These are phyloP conservation scores for Sporisorium iseilematis-ciliati DNA, from an alignment of 1,284 basidiomycete genomes.

Conservation along the genomic window DNA sequence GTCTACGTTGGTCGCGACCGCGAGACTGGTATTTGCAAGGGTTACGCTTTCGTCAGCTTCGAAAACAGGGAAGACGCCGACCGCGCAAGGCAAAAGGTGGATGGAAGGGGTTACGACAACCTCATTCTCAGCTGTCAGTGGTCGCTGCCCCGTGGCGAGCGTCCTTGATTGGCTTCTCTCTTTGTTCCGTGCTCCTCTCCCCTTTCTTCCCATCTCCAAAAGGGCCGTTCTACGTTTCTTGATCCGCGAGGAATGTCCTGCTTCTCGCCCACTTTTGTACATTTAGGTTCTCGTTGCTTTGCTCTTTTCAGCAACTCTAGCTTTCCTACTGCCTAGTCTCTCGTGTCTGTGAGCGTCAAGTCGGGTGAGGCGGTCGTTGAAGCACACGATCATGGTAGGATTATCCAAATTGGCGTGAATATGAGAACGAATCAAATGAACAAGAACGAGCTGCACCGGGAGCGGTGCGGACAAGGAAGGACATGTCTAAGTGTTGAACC, in stretches of 20 bases:
- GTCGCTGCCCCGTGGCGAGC: slow-evolving; percentile 73
- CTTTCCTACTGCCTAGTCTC: slow-evolving; percentile 10
- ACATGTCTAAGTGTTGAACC: slow-evolving; percentile 42
- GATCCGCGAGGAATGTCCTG: neutral
- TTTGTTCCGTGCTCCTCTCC: neutral
- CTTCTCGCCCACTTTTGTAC: slow-evolving; percentile 28
- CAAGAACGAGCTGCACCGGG: neutral
- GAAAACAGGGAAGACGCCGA: slow-evolving; percentile 85
- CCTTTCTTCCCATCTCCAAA: slow-evolving; percentile 3
- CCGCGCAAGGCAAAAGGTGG: slow-evolving; percentile 89
- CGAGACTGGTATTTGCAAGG: slow-evolving; percentile 94
- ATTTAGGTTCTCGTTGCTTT: slow-evolving; percentile 28
- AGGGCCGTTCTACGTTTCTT: slow-evolving; percentile 4
- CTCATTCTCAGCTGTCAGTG: slow-evolving; percentile 87
- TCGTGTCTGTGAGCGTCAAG: neutral
- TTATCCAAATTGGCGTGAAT: slow-evolving; percentile 23
- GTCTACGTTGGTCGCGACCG: slow-evolving; percentile 96
- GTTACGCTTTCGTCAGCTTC: slow-evolving; percentile 95
- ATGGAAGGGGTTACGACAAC: slow-evolving; percentile 92
- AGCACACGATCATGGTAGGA: slow-evolving; percentile 7
- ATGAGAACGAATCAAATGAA: neutral
- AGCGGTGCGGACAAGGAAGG: neutral
- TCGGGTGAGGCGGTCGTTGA: neutral
- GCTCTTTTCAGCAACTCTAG: slow-evolving; percentile 27
- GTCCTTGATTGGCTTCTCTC: slow-evolving; percentile 37